A percentile compares a stretch with the other conserved stretches of the same genome.
phyloP scores from a whole-genome alignment of 805 yeast species.

The Myxozyma monticola region DNA sequence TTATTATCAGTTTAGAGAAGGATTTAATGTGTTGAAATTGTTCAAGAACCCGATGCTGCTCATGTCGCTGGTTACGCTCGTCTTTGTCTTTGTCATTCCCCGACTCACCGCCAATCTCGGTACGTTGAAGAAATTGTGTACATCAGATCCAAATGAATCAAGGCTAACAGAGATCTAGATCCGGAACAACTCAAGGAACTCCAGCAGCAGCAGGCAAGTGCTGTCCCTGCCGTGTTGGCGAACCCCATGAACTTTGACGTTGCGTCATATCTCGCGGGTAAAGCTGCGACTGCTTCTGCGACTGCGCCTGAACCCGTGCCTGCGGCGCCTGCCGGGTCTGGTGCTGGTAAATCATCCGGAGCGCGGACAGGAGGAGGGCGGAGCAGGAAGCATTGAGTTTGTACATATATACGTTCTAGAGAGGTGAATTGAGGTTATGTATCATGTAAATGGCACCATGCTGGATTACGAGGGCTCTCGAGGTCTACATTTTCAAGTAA shows the following conservation, averaged over 20 bases:
- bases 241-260: conserved; percentile 35
- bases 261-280: conserved; percentile 38
- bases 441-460: too few species aligned
- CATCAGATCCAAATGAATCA: too few species aligned
- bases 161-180: conserved; percentile 15
- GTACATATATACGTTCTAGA: too few species aligned
- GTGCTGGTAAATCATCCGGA: too few species aligned
- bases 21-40: conserved; percentile 37
- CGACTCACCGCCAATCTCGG: conserved; percentile 36
- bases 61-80: conserved; percentile 38
- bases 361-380: too few species aligned
- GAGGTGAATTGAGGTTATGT: too few species aligned
- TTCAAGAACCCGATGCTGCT: conserved; percentile 42
- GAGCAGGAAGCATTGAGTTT: too few species aligned
- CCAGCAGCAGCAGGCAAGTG: conserved; percentile 34
- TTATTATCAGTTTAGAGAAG: conserved; percentile 35
- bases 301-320: not conserved
- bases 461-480: too few species aligned
- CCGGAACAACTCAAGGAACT: conserved; percentile 40
- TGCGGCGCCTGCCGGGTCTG: too few species aligned
- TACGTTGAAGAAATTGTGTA: not conserved
- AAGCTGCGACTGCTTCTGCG: conserved; percentile 13
- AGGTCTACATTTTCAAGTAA: too few species aligned
- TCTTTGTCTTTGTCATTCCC: conserved; percentile 40
- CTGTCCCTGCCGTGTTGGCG: conserved; percentile 23